Base-by-base conservation (phyloP, 2,329 filamentous ascomycete genomes). In the Aplosporella prunicola region DNA sequence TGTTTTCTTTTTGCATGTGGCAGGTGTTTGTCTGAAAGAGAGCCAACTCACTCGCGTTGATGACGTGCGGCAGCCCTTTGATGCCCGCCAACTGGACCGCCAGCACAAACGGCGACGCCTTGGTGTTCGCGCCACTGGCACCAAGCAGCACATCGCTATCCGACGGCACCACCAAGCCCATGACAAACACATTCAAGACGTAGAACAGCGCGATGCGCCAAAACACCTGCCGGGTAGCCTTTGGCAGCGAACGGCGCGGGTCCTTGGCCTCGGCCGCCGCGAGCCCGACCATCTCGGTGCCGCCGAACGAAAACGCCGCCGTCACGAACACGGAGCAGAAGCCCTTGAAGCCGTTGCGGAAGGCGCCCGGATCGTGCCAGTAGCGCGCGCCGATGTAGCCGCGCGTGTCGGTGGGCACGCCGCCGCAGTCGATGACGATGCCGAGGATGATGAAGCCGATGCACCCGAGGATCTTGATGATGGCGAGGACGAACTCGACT, bases 91-190 rank as follows among this genome's bases (percentile, higher is more conserved):
- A 65, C 43, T 72, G 60, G 42, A 77, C 75, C 16, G 74, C 72
- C 45, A 83, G 73, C 42, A 83, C 78, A 49, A 82, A 82, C 1
- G 80, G 80, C 0, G 73, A 77, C 5, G 70, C 68, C 47, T 50
- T 61, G 47, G 54, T 60, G 47, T 49, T 53, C 45, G 47, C 51
- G 37, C 46, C 52, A 9, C 47, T 55, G 6, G 35, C 43, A 30
- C 56, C 60, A 18, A 67, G 52, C 10, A 67, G 56, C 32, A 45
- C 39, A 0, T 35, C 3, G 26, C 57, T 45, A 36, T 59, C 48
- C 31, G 55, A 56, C 9, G 50, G 46, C 32, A 67, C 56, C n/a
- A 66, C 55, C 1, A 67, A 54, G 40, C 64, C 64, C 24, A 68
- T 53, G 20, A 68, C 57, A 39, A 60, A 53, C 3, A 66, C 52